Percentiles rank a stretch among this genome's conserved stretches.
Conservation (phyloP, 495 filamentous ascomycete species). For the Penicillium cataractarum region DNA sequence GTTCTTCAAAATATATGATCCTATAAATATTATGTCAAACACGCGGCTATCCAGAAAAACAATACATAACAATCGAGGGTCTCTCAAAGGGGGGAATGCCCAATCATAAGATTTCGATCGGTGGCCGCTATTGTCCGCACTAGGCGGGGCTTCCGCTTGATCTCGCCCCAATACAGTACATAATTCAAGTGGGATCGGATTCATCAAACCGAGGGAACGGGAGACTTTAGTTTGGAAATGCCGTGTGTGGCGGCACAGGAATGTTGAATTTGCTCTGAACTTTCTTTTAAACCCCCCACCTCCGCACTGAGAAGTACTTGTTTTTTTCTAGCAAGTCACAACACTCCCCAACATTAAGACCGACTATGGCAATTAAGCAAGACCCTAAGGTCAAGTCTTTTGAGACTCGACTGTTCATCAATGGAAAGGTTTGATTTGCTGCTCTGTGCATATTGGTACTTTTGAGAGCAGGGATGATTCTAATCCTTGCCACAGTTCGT, state of each 20-base stretch:
- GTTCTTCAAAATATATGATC: too few relatives aligned
- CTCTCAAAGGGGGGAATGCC: too few relatives aligned
- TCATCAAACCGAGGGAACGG: background rate
- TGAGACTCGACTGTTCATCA: conserved; percentile 26
- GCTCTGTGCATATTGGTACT: background rate
- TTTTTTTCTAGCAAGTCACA: background rate
- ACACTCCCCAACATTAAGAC: background rate
- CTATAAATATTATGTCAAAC: too few relatives aligned
- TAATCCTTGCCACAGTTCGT: conserved; percentile 15
- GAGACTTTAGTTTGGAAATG: background rate
- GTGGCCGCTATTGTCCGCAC: too few relatives aligned
- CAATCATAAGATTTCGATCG: too few relatives aligned
- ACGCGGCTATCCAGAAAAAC: too few relatives aligned
- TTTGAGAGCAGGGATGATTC: background rate
- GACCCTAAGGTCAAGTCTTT: conserved; percentile 21
- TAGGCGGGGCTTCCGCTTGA: too few relatives aligned
- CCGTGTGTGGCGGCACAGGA: background rate
- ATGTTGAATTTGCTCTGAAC: background rate
- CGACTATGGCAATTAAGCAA: conserved; percentile 12
- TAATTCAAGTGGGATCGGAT: background rate
- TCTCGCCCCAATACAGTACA: too few relatives aligned
- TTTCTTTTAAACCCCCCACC: background rate
- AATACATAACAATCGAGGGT: too few relatives aligned
- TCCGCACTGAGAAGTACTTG: background rate
- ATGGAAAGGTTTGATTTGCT: conserved; percentile 20